Evolutionary conservation across 2,329 filamentous ascomycete species (phyloP), one percentile per base, ranked within the genome.

Genomic region (Ophiocordyceps unilateralis): DNA sequence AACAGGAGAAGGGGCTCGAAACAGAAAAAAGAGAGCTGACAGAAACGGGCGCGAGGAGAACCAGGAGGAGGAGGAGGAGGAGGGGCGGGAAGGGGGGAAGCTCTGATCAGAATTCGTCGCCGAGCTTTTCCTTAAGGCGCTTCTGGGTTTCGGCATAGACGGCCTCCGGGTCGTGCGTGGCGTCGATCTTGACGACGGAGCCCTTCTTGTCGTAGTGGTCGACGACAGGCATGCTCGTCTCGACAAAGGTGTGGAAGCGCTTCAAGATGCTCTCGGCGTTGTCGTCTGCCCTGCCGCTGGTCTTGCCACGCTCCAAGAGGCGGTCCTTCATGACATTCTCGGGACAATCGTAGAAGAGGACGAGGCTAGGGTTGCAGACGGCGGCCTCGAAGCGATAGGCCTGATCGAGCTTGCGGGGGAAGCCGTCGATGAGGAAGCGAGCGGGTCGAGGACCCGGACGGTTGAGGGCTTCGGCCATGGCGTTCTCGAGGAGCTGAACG

Each of bases 181-280:
- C 85, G 53, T 80, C 70, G 39, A 96, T 72, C 66, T 79, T 83
- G 59, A 93, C 75, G 15, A 96, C 86, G 58, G 80, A 79, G 53
- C 75, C 78, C 64, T 88, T 69, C 54, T 70, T 69, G 56, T 81
- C 78, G 60, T 83, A 96, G 59, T 85, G 76, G 52, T 93, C 74
- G 43, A 98, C 86, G 40, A 96, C 91, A 22, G 91, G 91, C 89
- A 96, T 95, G 65, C 86, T 94, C 2, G 87, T 94, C 64, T 96
- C 87, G 53, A 93, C 69, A 58, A 96, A 98, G 4, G 82, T 88
- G 58, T 78, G 79, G 72, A 98, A 98, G 45, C 91, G 76, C 79
- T 98, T 98, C 68, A 83, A 81, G 61, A 96, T 98, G 56, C 80
- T 87, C 65, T 94, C 91, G 44, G 78, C 81, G 59, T 98, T 98